phyloP scores from a whole-genome alignment of 495 filamentous ascomycete species.

The Aspergillus egyptiacus region DNA sequence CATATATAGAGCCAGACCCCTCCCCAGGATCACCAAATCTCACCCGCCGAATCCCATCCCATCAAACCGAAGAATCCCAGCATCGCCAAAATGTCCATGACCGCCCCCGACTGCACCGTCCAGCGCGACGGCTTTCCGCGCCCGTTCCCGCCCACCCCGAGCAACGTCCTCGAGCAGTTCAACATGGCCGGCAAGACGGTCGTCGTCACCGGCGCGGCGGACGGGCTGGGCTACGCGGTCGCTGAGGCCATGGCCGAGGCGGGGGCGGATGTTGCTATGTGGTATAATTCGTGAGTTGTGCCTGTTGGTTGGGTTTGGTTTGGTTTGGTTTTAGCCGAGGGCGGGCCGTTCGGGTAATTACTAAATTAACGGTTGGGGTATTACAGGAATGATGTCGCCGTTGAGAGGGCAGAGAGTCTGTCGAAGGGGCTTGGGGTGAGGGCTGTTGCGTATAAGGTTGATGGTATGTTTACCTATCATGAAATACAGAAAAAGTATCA shows the following conservation, averaged over 20 bases:
- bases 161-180: conserved; percentile 42
- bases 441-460: conserved; percentile 35
- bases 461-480: conserved; percentile 22
- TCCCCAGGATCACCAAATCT: no score
- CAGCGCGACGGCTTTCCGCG: conserved; percentile 34
- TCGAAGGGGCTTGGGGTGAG: conserved; percentile 29
- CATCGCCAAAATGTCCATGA: conserved; percentile 46
- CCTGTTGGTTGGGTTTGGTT: no score
- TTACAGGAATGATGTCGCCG: conserved; percentile 28
- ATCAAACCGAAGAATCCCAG: no score
- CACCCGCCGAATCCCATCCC: no score
- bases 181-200: conserved; percentile 37
- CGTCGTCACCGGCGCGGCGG: conserved; percentile 30
- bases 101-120: conserved; percentile 28
- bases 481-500: not conserved
- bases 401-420: conserved; percentile 29
- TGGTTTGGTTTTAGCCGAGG: not conserved
- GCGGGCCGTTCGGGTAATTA: not conserved
- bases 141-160: conserved; percentile 36
- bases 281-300: conserved; percentile 40
- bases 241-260: conserved; percentile 34
- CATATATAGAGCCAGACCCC: no score
- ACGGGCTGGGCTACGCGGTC: conserved; percentile 33
- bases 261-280: conserved; percentile 27
- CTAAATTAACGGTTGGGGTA: not conserved